Evolutionary conservation across 1,139 yeast species (phyloP).

Genomic region (Meyerozyma elateridarum): DNA sequence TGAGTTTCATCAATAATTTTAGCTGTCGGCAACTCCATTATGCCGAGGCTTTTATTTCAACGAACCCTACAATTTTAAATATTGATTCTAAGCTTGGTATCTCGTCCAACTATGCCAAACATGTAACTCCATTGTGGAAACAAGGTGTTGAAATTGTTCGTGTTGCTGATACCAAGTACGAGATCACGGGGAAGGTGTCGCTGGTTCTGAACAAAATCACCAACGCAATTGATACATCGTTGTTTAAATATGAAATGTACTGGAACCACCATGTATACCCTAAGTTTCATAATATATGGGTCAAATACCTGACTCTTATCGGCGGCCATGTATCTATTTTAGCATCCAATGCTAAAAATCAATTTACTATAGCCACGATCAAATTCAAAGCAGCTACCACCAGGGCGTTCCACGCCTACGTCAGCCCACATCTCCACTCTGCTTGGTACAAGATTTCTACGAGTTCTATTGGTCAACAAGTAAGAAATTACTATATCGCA

Average conservation of each 20-base stretch:
- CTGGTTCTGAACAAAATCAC: neutral
- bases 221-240: neutral
- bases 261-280: neutral
- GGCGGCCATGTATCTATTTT: neutral
- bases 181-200: neutral
- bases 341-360: neutral
- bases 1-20: neutral
- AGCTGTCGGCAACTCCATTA: neutral
- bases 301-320: neutral
- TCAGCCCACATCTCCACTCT: neutral
- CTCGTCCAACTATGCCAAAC: neutral
- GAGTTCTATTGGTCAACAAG: conserved; percentile 1
- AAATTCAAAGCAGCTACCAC: no score
- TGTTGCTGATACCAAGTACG: neutral
- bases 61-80: neutral
- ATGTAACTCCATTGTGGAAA: neutral
- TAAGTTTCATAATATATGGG: no score
- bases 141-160: neutral
- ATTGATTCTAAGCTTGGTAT: conserved; percentile 1
- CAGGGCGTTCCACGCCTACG: no score
- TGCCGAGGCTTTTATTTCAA: neutral
- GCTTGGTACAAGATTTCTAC: conserved; percentile 2
- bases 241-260: neutral
- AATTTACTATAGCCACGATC: no score
- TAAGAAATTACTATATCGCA: conserved; percentile 1